Base-by-base conservation (phyloP, 495 filamentous ascomycete species). In the Penicillium cinerascens region DNA sequence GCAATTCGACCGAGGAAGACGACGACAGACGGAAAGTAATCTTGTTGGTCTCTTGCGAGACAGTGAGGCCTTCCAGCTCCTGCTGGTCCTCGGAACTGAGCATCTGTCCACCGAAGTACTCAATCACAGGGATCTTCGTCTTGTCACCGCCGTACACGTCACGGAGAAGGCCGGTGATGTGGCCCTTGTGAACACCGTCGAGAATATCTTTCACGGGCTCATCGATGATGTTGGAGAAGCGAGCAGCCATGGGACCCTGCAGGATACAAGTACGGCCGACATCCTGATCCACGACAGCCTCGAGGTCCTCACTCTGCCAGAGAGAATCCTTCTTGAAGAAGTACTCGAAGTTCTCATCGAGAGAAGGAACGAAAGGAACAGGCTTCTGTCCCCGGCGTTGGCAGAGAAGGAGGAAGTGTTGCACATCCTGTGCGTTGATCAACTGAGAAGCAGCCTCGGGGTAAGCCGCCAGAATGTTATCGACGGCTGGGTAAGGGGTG, bases 261-360 rank as follows among this genome's bases (percentile, higher is more conserved):
- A 98, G 75, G 69, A 98, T 97, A 77, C 91, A 96, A 6, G 89
- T 92, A 50, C 93, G 81, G 38, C 89, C 91, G 47, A 97, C 93
- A 70, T 98, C 93, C 70, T 97, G 92, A 56, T 78, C 92, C 44
- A 97, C 89, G 60, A 98, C 93, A 33, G 93, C 93, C 55, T 90
- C 92, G 11, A 98, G 81, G 65, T 97, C 92, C 70, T 98, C 93
- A 0, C 92, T 96, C 71, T 98, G 93, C 93, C 93, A 98, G 23
- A 98, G 82, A n/a, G 92, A 97, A 70, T 98, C 93, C 73, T 98
- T 98, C 84, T 98, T 98, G 85, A 98, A 97, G 76, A 87, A 98
- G 69, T 91, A 95, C 68, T 97, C 93, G 44, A 98, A 97, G 58
- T 88, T 92, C 48, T 95, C 92, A 67, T 98, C 93, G 25, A 98